Evolutionary conservation across 192 early-diverging fungal genomes (phyloP), one percentile per base, ranked within the genome.

Genomic region (Mortierella claussenii): DNA sequence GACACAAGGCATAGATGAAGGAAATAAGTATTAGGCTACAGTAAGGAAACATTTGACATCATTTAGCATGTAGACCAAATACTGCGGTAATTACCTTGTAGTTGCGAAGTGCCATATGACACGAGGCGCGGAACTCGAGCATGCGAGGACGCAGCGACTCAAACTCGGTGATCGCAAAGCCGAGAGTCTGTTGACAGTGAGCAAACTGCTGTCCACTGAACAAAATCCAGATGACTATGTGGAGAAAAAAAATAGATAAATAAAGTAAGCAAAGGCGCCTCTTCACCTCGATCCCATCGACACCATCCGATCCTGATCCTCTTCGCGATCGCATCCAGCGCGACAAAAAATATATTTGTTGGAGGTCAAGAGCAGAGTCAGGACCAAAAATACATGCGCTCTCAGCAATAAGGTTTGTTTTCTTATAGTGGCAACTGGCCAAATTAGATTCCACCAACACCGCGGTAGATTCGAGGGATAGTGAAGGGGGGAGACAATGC

Each of bases 161-260:
- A 55, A 85, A 86, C 43, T 82, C 82, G 15, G 68, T 75, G 37
- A 88, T 81, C 17, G 85, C 87, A 37, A 88, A 75, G 31, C 64
- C 68, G 36, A 88, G 68, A 44, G 87, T 88, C 42, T 83, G 81
- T 48, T 83, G 70, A 53, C 87, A 88, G 61, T 86, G 85, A 31
- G 70, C 63, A 47, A 55, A 88, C 69, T 88, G 87, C 60, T 84
- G 85, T 43, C 87, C 87, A 34, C 82, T 80, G 46, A 80, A 84
- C 20, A 88, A 60, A 51, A 88, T 85, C 87, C 85, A 86, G 54
- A 82, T 82, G 11, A 82, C 81, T 65, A 75, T 58, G n/a, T n/a
- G n/a, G n/a, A n/a, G n/a, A n/a, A n/a, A n/a, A n/a, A n/a, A n/a
- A n/a, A n/a, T n/a, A n/a, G n/a, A n/a, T n/a, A n/a, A n/a, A n/a